phyloP scores from a whole-genome alignment of 1,284 basidiomycete genomes.

The Stereum hirsutum region DNA sequence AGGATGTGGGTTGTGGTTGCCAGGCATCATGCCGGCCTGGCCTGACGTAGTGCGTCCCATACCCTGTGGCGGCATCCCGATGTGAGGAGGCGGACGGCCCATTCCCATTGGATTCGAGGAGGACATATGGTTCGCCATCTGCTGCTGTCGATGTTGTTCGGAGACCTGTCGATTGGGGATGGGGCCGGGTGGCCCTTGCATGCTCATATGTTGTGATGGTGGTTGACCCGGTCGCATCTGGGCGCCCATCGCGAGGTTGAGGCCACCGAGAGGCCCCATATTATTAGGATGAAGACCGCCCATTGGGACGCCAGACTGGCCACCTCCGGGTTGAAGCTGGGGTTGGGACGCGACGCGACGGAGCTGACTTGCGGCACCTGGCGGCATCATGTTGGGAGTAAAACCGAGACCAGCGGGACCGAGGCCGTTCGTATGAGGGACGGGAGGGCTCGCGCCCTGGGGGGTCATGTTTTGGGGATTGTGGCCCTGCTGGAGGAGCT shows the following conservation, averaged over 20 bases:
- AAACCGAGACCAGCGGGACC: constrained; percentile 29
- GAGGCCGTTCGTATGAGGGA: constrained; percentile 29
- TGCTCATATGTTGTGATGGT: constrained; percentile 4
- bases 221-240: constrained; percentile 7
- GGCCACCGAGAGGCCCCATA: constrained; percentile 12
- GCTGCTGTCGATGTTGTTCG: constrained; percentile 11
- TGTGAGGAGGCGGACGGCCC: constrained; percentile 21
- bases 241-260: constrained; percentile 4
- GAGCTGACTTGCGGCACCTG: constrained; percentile 14
- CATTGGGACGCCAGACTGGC: constrained; percentile 22
- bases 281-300: constrained; percentile 28
- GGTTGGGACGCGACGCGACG: constrained; percentile 48
- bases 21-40: constrained; percentile 37
- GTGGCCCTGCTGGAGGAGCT: constrained; percentile 22
- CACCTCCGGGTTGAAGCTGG: constrained; percentile 26
- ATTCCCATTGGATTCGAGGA: constrained; percentile 30
- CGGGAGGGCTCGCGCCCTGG: constrained; percentile 21
- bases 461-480: constrained; percentile 28
- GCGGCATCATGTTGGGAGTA: constrained; percentile 24
- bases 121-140: constrained; percentile 26
- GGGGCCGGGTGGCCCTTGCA: constrained; percentile 6
- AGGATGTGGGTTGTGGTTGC: constrained; percentile 34
- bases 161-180: too few relatives aligned
- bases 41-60: constrained; percentile 30
- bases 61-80: constrained; percentile 27